Evolutionary conservation across 1,284 basidiomycete species (phyloP).

Genomic region (Leccinum colubrinum): DNA sequence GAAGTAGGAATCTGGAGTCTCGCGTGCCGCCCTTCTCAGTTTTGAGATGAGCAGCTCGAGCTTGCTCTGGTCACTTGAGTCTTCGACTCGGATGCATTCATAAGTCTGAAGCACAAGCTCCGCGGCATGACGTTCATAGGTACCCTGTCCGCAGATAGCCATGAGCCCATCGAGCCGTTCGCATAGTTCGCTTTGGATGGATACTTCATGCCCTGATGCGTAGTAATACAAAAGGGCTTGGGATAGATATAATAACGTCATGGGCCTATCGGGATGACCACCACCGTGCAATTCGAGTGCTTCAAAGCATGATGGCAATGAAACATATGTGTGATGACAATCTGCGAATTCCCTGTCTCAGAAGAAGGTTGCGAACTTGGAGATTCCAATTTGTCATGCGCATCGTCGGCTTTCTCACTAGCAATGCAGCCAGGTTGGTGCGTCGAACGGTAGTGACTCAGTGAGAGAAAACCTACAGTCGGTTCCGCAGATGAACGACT

Average conservation of each 20-base stretch:
- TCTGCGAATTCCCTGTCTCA: no score
- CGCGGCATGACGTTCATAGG: constrained; percentile 2
- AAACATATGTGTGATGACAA: no score
- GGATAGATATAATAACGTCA: no score
- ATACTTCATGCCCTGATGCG: neutral
- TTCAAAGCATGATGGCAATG: no score
- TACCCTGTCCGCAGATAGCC: neutral
- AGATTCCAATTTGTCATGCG: no score
- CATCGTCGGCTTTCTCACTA: no score
- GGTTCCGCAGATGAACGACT: neutral
- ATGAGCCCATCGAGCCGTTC: neutral
- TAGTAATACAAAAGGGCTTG: neutral
- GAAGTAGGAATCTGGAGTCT: constrained; percentile 1
- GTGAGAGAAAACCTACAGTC: neutral
- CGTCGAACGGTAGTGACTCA: neutral
- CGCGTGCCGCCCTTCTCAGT: neutral
- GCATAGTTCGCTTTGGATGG: neutral
- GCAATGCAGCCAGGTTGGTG: rapidly evolving
- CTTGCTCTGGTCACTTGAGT: neutral
- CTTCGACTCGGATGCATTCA: neutral
- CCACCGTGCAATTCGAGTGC: no score
- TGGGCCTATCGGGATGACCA: no score
- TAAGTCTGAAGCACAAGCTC: constrained; percentile 6
- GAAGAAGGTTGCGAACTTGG: no score
- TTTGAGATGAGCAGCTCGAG: constrained; percentile 5